phyloP scores from a whole-genome alignment of 1,284 basidiomycete genomes.

The Trichosporon sp. region DNA sequence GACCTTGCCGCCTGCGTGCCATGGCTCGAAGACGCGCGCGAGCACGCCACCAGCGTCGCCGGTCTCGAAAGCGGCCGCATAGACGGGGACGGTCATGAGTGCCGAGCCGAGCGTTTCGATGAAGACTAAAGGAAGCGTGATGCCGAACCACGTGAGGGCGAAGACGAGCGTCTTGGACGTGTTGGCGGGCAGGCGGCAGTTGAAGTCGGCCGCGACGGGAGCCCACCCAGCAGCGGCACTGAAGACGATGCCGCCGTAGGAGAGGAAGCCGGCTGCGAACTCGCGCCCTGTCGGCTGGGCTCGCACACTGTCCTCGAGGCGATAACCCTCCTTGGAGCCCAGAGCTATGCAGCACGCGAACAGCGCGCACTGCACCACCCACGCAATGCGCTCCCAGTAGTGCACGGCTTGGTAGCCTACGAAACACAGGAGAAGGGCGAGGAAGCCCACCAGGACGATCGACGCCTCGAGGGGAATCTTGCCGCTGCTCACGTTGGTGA shows the following conservation, averaged over 20 bases:
- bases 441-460: slow-evolving; percentile 47
- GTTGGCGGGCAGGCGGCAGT: slow-evolving; percentile 53
- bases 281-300: slow-evolving; percentile 52
- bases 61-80: slow-evolving; percentile 51
- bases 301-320: slow-evolving; percentile 52
- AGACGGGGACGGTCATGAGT: slow-evolving; percentile 56
- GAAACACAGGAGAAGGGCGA: slow-evolving; percentile 46
- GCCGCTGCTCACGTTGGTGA: slow-evolving; percentile 44
- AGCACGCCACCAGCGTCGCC: slow-evolving; percentile 53
- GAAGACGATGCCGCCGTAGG: slow-evolving; percentile 59
- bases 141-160: slow-evolving; percentile 55
- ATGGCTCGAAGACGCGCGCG: slow-evolving; percentile 32
- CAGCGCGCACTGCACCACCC: slow-evolving; percentile 57
- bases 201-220: slow-evolving; percentile 52
- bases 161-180: slow-evolving; percentile 54
- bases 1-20: slow-evolving; percentile 50
- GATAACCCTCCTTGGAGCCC: slow-evolving; percentile 54
- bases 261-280: slow-evolving; percentile 50
- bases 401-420: slow-evolving; percentile 54
- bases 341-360: slow-evolving; percentile 58
- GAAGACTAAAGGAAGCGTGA: slow-evolving; percentile 53
- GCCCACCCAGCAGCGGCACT: slow-evolving; percentile 53
- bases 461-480: slow-evolving; percentile 47
- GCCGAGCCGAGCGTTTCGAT: slow-evolving; percentile 54
- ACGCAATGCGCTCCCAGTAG: slow-evolving; percentile 59